phyloP scores from a whole-genome alignment of 116 monocot genomes.

The Zostera marina region DNA sequence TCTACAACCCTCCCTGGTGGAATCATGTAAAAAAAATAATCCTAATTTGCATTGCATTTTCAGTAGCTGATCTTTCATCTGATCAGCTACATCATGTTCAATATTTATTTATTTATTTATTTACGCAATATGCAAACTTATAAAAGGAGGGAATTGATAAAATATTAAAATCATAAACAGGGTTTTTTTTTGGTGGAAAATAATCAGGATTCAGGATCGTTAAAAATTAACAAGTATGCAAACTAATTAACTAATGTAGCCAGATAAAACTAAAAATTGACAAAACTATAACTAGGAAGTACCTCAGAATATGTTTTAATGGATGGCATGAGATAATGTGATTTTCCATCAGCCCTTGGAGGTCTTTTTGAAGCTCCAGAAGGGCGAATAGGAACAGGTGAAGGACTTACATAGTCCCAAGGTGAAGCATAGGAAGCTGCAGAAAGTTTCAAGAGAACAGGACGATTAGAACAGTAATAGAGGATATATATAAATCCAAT shows the following conservation, averaged over 20 bases:
- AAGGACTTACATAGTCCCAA: conserved; percentile 72
- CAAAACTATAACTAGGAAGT: neutral
- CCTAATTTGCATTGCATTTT: no score
- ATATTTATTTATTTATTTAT: no score
- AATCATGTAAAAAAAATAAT: no score
- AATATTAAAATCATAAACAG: no score
- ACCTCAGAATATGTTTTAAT: conserved; percentile 33
- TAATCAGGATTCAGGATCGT: no score
- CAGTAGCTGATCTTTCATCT: no score
- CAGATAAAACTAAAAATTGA: neutral
- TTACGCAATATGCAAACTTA: no score
- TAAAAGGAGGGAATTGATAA: no score
- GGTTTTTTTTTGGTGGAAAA: no score
- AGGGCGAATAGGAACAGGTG: conserved; percentile 75
- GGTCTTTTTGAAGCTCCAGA: conserved; percentile 47
- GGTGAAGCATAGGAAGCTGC: conserved; percentile 38
- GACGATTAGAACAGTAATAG: neutral
- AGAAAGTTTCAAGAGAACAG: neutral
- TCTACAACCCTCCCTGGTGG: no score
- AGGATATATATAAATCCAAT: neutral
- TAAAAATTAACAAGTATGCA: neutral
- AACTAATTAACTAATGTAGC: neutral
- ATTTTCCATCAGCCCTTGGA: conserved; percentile 33
- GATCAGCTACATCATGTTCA: no score
- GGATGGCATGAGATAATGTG: conserved; percentile 37